Evolutionary conservation across 768 basidiomycete species (phyloP), one percentile per base, ranked within the genome.

Genomic region (Russula dissimulans): DNA sequence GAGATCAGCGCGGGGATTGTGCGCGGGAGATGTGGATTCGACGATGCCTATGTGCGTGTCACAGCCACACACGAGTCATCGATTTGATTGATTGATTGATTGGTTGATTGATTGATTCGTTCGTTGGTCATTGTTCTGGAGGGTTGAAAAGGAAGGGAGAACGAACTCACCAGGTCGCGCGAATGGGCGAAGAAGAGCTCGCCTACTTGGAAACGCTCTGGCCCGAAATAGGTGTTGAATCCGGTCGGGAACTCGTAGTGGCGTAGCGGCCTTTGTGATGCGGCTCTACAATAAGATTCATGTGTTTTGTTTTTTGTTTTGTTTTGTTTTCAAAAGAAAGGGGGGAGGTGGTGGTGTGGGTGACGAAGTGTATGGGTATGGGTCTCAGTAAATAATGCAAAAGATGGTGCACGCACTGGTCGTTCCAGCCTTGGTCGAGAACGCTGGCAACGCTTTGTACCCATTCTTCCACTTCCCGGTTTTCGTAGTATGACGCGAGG

Each of bases 231-330:
- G 10, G 83, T 78, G 69, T 86, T 91, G 75, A 84, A 97, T 1
- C 97, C 97, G 38, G 91, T 92, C 0, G 97, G 91, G 75, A 99
- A 97, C 74, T 99, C 97, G 74, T 95, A 98, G 64, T 82, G 86
- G 64, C 80, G 80, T 43, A 77, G 71, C 6, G 81, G 80, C 43
- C 83, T 80, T 56, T 78, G 72, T 12, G 78, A 75, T 46, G 84
- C 87, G 51, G 74, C 76, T 64, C 89, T 91, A 68, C n/a, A 57
- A 34, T 57, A 29, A 32, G 22, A 26, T 26, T 26, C 22, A 26
- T 9, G 32, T 18, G 44, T 45, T 18, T 45, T 3, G 8, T 15
- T 48, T 31, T 32, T n/a, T n/a, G n/a, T n/a, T n/a, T n/a, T n/a
- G n/a, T n/a, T n/a, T n/a, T 46, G 8, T 15, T 48, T 31, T 32